A percentile compares a stretch with the other conserved stretches of the same genome.
phyloP scores from a whole-genome alignment of 2,329 filamentous ascomycete genomes.

The Mollisiaceae sp. region DNA sequence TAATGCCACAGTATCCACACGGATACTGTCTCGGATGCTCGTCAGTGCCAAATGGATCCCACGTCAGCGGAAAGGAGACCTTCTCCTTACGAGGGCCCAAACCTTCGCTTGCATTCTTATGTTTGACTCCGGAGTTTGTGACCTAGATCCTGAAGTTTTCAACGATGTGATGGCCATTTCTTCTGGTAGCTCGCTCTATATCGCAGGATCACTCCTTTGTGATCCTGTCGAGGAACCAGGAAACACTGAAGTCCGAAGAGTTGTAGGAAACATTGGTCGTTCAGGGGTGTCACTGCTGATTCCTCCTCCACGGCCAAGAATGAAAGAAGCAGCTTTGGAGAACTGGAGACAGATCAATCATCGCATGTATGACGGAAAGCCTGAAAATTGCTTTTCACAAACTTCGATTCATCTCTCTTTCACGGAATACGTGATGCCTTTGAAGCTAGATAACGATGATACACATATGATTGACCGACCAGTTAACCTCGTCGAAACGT shows the following conservation, averaged over 20 bases:
- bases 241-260: slow-evolving; percentile 25
- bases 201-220: slow-evolving; percentile 30
- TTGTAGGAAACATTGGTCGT: slow-evolving; percentile 33
- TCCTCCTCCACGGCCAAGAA: slow-evolving; percentile 18
- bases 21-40: too few species aligned
- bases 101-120: slow-evolving; percentile 23
- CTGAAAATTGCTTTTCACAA: slow-evolving; percentile 17
- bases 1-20: not conserved
- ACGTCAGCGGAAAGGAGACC: not conserved
- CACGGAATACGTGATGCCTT: slow-evolving; percentile 25
- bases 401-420: slow-evolving; percentile 35
- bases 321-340: slow-evolving; percentile 12
- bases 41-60: not conserved
- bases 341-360: slow-evolving; percentile 25
- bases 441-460: slow-evolving; percentile 21
- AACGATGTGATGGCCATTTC: slow-evolving; percentile 34
- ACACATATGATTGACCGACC: slow-evolving; percentile 27
- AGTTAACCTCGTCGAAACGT: slow-evolving; percentile 29
- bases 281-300: slow-evolving; percentile 26
- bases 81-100: not conserved
- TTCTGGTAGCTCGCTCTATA: slow-evolving; percentile 37
- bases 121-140: slow-evolving; percentile 23
- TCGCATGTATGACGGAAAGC: slow-evolving; percentile 18
- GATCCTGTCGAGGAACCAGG: slow-evolving; percentile 29
- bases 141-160: slow-evolving; percentile 9